A percentile compares a stretch with the other conserved stretches of the same genome.
Conservation (phyloP, 73 alveolate species). For the Tetrahymena thermophila region DNA sequence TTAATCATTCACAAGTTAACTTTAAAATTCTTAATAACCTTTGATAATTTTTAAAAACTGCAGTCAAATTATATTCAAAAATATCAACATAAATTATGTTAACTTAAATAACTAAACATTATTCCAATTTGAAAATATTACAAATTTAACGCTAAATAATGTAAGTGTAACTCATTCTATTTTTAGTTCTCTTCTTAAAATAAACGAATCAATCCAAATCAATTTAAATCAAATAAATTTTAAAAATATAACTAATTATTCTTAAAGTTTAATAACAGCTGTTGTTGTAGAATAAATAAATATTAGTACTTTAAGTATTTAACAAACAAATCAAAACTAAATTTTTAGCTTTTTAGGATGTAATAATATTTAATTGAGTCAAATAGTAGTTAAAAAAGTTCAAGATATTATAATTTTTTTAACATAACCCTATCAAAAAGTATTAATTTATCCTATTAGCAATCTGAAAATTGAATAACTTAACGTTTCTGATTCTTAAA, state of each 20-base stretch:
- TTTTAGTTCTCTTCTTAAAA: background rate
- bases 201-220: background rate
- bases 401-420: background rate
- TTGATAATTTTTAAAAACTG: background rate
- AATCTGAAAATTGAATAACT: background rate
- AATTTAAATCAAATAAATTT: background rate
- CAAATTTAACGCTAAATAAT: background rate
- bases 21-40: background rate
- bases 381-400: background rate
- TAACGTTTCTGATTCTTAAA: background rate
- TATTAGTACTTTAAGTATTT: no score
- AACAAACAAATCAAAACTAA: background rate
- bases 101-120: background rate
- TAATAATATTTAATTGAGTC: background rate
- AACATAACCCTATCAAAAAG: background rate
- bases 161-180: background rate
- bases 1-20: background rate
- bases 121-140: background rate
- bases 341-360: background rate
- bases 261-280: no score
- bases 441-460: background rate
- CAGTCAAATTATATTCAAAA: background rate
- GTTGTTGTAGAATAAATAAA: no score
- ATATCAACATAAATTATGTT: background rate
- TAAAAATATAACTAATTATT: background rate